Evolutionary conservation across 768 basidiomycete species (phyloP).

Genomic region (Serendipita vermifera): DNA sequence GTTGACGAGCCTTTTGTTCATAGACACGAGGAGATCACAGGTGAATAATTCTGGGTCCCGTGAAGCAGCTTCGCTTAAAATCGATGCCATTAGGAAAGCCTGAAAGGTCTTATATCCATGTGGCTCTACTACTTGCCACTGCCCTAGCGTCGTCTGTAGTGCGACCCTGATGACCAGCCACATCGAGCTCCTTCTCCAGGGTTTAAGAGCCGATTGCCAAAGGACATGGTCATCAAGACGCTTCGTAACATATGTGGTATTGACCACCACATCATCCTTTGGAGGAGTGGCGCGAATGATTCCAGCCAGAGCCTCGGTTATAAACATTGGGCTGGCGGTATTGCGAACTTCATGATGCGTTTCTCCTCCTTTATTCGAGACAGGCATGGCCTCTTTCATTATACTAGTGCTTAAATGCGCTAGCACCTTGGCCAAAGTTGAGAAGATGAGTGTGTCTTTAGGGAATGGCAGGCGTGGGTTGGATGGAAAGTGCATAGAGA

Average conservation of each 20-base stretch:
- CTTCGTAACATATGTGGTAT: conserved; percentile 25
- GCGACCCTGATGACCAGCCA: conserved; percentile 40
- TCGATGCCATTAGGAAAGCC: conserved; percentile 26
- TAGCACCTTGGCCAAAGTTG: conserved; percentile 22
- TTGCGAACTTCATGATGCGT: conserved; percentile 27
- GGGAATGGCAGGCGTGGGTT: conserved; percentile 30
- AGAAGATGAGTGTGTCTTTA: conserved; percentile 19
- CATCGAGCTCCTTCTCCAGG: conserved; percentile 38
- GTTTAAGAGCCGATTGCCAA: conserved; percentile 15
- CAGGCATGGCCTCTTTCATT: conserved; percentile 25
- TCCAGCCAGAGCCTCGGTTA: conserved; percentile 36
- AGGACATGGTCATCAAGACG: conserved; percentile 36
- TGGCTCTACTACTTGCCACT: not conserved
- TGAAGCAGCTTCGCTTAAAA: conserved; percentile 19
- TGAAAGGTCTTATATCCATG: conserved; percentile 38
- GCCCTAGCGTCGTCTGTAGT: conserved; percentile 24
- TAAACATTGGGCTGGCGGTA: conserved; percentile 33
- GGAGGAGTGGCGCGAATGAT: conserved; percentile 30
- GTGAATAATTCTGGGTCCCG: conserved; percentile 11
- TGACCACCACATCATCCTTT: conserved; percentile 19
- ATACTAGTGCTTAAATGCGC: conserved; percentile 27
- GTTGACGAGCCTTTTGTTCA: conserved; percentile 21
- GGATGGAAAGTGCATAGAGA: conserved; percentile 34
- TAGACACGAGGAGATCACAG: conserved; percentile 22
- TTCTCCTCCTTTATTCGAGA: conserved; percentile 24